Base-by-base conservation (phyloP, 139 green algal species). In the Yamagishiella unicocca region DNA sequence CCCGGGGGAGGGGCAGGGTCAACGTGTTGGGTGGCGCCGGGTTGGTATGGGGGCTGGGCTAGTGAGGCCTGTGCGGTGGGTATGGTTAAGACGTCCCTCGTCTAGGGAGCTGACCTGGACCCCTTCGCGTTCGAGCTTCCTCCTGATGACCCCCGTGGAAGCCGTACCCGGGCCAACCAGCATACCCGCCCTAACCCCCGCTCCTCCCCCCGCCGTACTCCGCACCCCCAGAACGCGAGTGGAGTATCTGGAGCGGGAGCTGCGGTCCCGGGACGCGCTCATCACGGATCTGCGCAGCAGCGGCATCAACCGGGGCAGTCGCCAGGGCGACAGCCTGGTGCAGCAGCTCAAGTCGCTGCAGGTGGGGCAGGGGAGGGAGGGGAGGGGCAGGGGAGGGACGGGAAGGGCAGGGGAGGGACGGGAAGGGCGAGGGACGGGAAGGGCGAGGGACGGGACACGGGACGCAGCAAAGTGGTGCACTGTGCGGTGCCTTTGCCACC, bases 271-370 rank as follows among this genome's bases (percentile, higher is more conserved):
- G 5, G 81, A 87, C 46, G 64, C 64, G 24, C 81, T 79, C 46
- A 78, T 87, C 66, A 70, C 64, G 21, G 81, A 87, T 21, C 64
- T 87, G 66, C 81, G 81, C 81, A 79, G 66, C 81, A 75, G 31
- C 58, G 67, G 79, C 37, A 22, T 84, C 37, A 31, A 10, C 17
- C 61, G 79, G 35, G 58, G 61, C 29, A 43, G 62, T 33, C 64
- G 81, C 7, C 45, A 68, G 64, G 22, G 7, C 31, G 81, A 87
- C 8, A n/a, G 4, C 4, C 14, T 70, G 33, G 43, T 68, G 62
- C 10, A 4, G 21, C 64, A 78, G 64, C 43, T 87, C 12, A 78
- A 87, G 66, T 24, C 66, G 33, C 46, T 87, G 45, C 64, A 87
- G 81, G 80, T 86, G 64, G 21, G 80, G 25, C 21, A 1, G 67